phyloP scores from a whole-genome alignment of 1,284 basidiomycete species.

The Heterobasidion annosum region DNA sequence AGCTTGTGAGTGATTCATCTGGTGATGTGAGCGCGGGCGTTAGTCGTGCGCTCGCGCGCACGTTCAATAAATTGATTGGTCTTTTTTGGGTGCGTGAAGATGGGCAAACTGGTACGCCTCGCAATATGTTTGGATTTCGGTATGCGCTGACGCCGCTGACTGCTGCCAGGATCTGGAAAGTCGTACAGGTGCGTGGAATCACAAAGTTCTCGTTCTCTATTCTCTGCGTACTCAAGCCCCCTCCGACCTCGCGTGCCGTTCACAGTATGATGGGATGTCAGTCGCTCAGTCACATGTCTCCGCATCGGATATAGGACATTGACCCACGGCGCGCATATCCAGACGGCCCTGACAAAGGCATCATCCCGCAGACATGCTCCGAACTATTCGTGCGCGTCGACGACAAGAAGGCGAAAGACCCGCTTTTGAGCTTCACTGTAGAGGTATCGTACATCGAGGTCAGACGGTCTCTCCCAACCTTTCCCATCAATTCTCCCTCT shows the following conservation, averaged over 20 bases:
- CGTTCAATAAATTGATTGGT: background rate
- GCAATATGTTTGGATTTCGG: conserved; percentile 1
- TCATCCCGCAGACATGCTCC: conserved; percentile 92
- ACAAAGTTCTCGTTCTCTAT: too few species aligned
- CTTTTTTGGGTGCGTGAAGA: conserved; percentile 31
- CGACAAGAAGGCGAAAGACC: conserved; percentile 54
- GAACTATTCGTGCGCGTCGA: conserved; percentile 86
- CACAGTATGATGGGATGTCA: conserved; percentile 95
- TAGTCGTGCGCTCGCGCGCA: too few species aligned
- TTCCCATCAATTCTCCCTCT: too few species aligned
- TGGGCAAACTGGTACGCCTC: conserved; percentile 73
- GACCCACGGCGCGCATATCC: conserved; percentile 10
- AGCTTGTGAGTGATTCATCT: conserved; percentile 67
- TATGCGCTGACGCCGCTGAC: conserved; percentile 4
- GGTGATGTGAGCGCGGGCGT: too few species aligned
- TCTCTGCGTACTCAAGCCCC: background rate
- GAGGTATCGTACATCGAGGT: conserved; percentile 98
- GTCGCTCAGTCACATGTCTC: conserved; percentile 24
- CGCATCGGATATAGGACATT: background rate
- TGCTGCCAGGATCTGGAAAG: conserved; percentile 79
- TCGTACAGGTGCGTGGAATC: conserved; percentile 64
- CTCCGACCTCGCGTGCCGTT: background rate
- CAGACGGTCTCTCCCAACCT: conserved; percentile 7
- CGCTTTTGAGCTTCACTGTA: conserved; percentile 76
- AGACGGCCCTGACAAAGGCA: conserved; percentile 96